Conservation (phyloP, 768 basidiomycete species). For the Mycena filopes region DNA sequence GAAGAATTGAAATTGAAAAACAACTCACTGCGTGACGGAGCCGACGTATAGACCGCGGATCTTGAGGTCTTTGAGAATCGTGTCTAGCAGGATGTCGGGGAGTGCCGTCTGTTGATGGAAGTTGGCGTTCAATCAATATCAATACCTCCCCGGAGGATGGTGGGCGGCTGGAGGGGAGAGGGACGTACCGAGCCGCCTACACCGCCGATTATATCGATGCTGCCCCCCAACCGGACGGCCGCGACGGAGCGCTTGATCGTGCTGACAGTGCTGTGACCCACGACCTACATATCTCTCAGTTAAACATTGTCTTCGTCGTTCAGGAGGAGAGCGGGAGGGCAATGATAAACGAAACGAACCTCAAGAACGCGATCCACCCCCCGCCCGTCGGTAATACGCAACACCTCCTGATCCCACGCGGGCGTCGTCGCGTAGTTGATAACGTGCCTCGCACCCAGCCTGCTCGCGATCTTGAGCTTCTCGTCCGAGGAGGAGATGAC, state of each 20-base stretch:
- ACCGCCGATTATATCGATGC: conserved; percentile 61
- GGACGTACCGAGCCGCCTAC: conserved; percentile 56
- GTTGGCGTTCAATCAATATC: too few relatives aligned
- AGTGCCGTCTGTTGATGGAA: too few relatives aligned
- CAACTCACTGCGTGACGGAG: conserved; percentile 64
- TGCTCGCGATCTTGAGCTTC: conserved; percentile 55
- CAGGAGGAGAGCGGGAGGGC: too few relatives aligned
- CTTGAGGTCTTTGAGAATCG: conserved; percentile 52
- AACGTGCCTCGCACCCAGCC: conserved; percentile 55
- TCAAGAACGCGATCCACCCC: conserved; percentile 37
- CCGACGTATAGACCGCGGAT: conserved; percentile 67
- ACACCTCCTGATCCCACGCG: conserved; percentile 61
- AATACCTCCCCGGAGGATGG: too few relatives aligned
- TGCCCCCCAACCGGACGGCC: too few relatives aligned
- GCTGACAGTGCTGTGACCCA: conserved; percentile 57
- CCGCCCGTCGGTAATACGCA: conserved; percentile 41
- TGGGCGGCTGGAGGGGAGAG: too few relatives aligned
- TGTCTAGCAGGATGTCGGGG: conserved; percentile 41
- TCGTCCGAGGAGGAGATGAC: conserved; percentile 61
- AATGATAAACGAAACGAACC: too few relatives aligned
- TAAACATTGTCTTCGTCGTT: too few relatives aligned
- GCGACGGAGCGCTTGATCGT: conserved; percentile 52
- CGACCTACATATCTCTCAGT: conserved; percentile 63
- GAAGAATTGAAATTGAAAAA: too few relatives aligned
- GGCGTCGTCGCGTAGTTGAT: conserved; percentile 64